Evolutionary conservation across 768 basidiomycete genomes (phyloP).

Genomic region (Gymnopilus junonius): DNA sequence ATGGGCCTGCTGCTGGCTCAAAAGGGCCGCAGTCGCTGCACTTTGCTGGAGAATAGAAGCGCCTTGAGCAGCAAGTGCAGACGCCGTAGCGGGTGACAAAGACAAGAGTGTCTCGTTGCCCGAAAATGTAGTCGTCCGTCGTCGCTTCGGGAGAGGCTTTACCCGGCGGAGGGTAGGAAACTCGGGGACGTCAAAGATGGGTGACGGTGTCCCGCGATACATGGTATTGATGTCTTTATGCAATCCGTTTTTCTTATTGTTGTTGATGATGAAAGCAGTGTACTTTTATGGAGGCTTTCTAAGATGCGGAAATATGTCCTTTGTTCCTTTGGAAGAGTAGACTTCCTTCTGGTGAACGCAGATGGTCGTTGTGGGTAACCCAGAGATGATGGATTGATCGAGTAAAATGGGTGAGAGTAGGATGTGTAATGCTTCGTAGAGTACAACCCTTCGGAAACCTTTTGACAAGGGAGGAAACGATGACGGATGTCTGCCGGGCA

Average conservation of each 20-base stretch:
- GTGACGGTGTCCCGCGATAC: conserved; percentile 56
- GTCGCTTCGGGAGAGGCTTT: conserved; percentile 81
- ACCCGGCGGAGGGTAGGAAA: conserved; percentile 65
- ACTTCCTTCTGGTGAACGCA: background rate
- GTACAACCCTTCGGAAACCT: background rate
- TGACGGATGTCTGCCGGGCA: conserved; percentile 1
- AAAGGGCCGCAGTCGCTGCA: conserved; percentile 15
- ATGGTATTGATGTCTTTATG: conserved; percentile 34
- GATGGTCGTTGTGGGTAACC: background rate
- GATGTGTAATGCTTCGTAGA: background rate
- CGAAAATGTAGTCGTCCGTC: conserved; percentile 45
- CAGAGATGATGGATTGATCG: background rate
- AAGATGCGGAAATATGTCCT: background rate
- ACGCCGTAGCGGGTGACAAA: conserved; percentile 14
- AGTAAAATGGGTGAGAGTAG: background rate
- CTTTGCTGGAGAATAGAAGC: conserved; percentile 16
- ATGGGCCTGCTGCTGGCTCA: conserved; percentile 19
- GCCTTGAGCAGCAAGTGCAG: conserved; percentile 10
- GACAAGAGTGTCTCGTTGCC: conserved; percentile 3
- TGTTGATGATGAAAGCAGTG: background rate
- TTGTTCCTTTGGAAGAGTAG: background rate
- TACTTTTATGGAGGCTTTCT: background rate
- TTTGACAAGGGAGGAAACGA: background rate
- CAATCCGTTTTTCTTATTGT: background rate
- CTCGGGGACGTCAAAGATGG: conserved; percentile 69